These are phyloP conservation scores for Marasmius sp. DNA, from an alignment of 1,284 basidiomycete genomes.

Conservation along the genomic window DNA sequence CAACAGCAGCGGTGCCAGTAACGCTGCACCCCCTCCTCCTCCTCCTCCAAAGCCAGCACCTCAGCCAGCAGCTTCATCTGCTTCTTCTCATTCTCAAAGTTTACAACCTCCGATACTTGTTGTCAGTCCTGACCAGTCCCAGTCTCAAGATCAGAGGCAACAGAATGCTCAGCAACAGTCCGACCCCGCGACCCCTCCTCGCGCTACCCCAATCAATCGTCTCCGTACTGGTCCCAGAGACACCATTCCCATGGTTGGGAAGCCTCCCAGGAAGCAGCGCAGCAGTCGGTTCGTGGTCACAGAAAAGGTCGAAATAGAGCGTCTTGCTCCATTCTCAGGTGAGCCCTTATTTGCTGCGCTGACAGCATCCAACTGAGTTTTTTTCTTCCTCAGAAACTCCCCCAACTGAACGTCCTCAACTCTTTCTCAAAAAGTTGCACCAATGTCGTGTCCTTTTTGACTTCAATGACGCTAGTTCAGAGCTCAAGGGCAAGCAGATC, in stretches of 20 bases:
- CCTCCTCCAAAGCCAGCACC: constrained; percentile 66
- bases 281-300: constrained; percentile 96
- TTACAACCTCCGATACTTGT: constrained; percentile 86
- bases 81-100: constrained; percentile 37
- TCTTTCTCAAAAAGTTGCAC: constrained; percentile 94
- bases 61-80: constrained; percentile 37
- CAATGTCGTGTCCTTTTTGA: constrained; percentile 98
- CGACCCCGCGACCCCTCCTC: constrained; percentile 55
- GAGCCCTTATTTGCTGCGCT: constrained; percentile 29
- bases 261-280: constrained; percentile 93
- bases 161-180: constrained; percentile 52
- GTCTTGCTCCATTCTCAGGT: constrained; percentile 93
- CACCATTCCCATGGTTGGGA: constrained; percentile 92
- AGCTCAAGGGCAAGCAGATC: constrained; percentile 97
- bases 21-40: constrained; percentile 56
- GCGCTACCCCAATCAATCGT: constrained; percentile 62
- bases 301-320: constrained; percentile 95
- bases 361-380: constrained; percentile 14
- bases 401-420: constrained; percentile 82
- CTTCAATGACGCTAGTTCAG: constrained; percentile 96
- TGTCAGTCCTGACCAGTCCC: constrained; percentile 76
- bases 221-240: constrained; percentile 82
- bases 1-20: constrained; percentile 36
- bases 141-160: constrained; percentile 40
- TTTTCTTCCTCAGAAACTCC: constrained; percentile 71